Evolutionary conservation across 306 rosid species (phyloP).

Genomic region (Cucumis melo): DNA sequence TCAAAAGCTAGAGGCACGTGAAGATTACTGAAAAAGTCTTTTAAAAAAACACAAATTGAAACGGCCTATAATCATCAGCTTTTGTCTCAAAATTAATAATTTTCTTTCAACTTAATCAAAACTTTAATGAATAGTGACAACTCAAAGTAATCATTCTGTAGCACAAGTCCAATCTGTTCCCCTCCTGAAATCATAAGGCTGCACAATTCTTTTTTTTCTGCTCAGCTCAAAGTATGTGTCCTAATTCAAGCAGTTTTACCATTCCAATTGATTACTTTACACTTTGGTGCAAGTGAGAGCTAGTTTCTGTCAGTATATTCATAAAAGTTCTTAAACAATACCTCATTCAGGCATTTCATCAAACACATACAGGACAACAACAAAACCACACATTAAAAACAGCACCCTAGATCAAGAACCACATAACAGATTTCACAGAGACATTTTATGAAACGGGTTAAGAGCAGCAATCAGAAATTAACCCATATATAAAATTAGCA

Average conservation of each 20-base stretch:
- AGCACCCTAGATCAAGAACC: neutral
- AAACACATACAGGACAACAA: neutral
- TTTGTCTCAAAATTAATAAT: constrained; percentile 8
- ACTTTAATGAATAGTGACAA: constrained; percentile 10
- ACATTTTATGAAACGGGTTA: neutral
- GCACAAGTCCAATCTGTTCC: constrained; percentile 17
- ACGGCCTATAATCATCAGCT: constrained; percentile 16
- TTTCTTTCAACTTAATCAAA: constrained; percentile 26
- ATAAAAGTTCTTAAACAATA: neutral
- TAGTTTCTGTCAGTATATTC: constrained; percentile 1
- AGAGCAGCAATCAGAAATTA: neutral
- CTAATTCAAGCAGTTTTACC: neutral
- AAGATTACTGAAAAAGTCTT: constrained; percentile 10
- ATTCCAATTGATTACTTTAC: neutral
- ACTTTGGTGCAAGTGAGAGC: neutral
- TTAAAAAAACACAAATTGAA: neutral
- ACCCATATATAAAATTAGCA: neutral
- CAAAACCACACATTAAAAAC: neutral
- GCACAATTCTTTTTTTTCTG: neutral
- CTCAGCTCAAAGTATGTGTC: neutral
- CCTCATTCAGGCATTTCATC: neutral
- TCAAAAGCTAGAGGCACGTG: constrained; percentile 7
- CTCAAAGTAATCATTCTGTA: constrained; percentile 15
- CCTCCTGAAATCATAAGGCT: constrained; percentile 9
- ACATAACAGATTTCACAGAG: neutral